These are phyloP conservation scores for Talaromyces atroroseus DNA, from an alignment of 2,329 filamentous ascomycete genomes.

Conservation along the genomic window DNA sequence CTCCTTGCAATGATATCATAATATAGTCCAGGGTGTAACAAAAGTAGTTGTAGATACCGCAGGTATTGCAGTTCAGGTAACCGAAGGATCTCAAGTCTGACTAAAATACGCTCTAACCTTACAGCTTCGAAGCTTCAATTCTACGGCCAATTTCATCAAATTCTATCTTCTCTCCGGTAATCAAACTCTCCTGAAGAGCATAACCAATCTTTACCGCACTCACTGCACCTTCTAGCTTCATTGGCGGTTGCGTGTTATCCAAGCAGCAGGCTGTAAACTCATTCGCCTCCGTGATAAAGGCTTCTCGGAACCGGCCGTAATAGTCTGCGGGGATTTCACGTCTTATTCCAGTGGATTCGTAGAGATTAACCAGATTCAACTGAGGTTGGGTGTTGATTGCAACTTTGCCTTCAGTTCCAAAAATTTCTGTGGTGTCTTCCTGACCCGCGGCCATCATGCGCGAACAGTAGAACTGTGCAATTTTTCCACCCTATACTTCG, in stretches of 20 bases:
- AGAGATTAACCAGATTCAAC: constrained; percentile 52
- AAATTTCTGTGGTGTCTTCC: constrained; percentile 30
- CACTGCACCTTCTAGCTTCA: constrained; percentile 55
- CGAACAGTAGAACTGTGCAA: constrained; percentile 29
- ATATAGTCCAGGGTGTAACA: too few species aligned
- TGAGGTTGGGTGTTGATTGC: constrained; percentile 57
- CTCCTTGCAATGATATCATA: too few species aligned
- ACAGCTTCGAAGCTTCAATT: constrained; percentile 38
- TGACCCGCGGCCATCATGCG: constrained; percentile 34
- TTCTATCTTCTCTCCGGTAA: constrained; percentile 51
- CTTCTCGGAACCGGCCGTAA: constrained; percentile 59
- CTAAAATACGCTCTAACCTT: constrained; percentile 10
- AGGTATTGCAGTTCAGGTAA: not conserved
- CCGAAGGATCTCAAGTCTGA: not conserved
- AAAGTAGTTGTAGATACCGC: too few species aligned
- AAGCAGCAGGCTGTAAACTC: constrained; percentile 58
- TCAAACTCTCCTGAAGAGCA: constrained; percentile 54
- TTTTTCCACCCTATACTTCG: constrained; percentile 27
- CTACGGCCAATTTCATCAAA: constrained; percentile 53
- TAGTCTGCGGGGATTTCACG: constrained; percentile 59
- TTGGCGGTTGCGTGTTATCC: constrained; percentile 50
- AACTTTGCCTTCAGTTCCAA: constrained; percentile 50
- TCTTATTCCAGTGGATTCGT: constrained; percentile 50
- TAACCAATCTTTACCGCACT: constrained; percentile 55
- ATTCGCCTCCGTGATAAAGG: constrained; percentile 60